Evolutionary conservation across 2,329 filamentous ascomycete genomes (phyloP), one percentile per base, ranked within the genome.

Genomic region (Exutisphaerella laricina): DNA sequence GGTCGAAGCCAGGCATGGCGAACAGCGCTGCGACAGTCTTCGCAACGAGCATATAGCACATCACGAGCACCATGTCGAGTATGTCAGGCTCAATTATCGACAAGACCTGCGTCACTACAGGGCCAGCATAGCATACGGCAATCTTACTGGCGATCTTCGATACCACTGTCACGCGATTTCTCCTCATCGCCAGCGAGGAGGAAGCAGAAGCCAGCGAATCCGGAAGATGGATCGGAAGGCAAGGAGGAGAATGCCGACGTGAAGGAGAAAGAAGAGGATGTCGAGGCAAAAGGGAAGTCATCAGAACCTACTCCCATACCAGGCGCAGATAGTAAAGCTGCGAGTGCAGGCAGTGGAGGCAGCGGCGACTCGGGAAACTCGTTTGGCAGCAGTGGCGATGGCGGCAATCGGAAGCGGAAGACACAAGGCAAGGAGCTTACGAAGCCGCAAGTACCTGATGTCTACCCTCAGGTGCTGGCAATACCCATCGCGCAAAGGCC

Each of bases 401-500:
- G 82, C 55, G 77, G 82, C 17, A 79, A 84, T 37, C 84, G 79
- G 66, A 85, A 80, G 59, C 82, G 87, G 41, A 89, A 85, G 61
- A 75, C 80, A 36, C 64, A 70, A n/a, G 86, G 92, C 47, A 81
- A 80, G 59, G 58, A 60, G 17, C 73, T 97, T 28, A 80, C 88
- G 57, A 97, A 97, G 68, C 85, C 88, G 1, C 79, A 84, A 2
- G 84, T 97, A 10, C 92, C 92, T 10, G 92, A 98, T 49, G 82
- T 96, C 31, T 98, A 98, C 64, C 92, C 92, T 3, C 92, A 97
- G 64, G 89, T 98, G 42, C 87, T 98, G 77, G 90, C 90, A 2
- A 94, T 98, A 43, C 92, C 92, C 5, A 96, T 98, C 58, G 85
- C 88, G 20, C 88, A 94, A 65, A 78, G 92, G 40, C 92, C 92